These are phyloP conservation scores for Schwanniomyces vanrijiae DNA, from an alignment of 805 yeast genomes.

Conservation along the genomic window DNA sequence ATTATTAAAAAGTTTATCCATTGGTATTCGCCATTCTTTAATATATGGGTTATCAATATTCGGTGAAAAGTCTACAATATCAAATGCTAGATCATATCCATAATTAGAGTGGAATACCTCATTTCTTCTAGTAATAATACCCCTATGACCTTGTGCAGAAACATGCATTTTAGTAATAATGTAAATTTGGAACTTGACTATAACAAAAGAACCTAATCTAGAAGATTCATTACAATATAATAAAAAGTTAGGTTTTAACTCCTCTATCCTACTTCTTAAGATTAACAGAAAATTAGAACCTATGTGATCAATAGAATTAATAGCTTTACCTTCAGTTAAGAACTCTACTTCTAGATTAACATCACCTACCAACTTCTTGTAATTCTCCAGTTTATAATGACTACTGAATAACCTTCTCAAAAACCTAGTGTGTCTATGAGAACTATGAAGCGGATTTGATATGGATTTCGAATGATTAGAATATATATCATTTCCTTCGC, in stretches of 20 bases:
- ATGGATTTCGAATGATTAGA: neutral
- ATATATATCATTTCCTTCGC: neutral
- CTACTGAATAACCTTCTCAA: neutral
- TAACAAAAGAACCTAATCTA: slow-evolving; percentile 2
- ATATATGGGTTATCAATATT: slow-evolving; percentile 2
- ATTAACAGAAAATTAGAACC: neutral
- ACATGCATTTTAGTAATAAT: neutral
- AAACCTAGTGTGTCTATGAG: slow-evolving; percentile 1
- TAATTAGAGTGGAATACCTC: neutral
- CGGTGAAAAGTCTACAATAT: slow-evolving; percentile 2
- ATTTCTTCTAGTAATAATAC: neutral
- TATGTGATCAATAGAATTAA: neutral
- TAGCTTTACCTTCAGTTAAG: too few species aligned
- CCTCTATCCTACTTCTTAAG: neutral
- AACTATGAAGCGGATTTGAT: slow-evolving; percentile 1
- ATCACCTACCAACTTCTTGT: slow-evolving; percentile 3
- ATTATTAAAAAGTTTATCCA: slow-evolving; percentile 1
- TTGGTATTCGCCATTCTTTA: slow-evolving; percentile 4
- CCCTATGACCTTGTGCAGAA: neutral
- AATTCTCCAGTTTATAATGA: slow-evolving; percentile 1
- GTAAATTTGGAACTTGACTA: neutral
- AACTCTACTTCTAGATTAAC: slow-evolving; percentile 3
- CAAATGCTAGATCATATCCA: slow-evolving; percentile 3
- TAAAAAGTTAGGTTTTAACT: slow-evolving; percentile 1
- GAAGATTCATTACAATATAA: slow-evolving; percentile 3